Base-by-base conservation (phyloP, 371 early-diverging fungal genomes). In the Haplosporangium sp. region DNA sequence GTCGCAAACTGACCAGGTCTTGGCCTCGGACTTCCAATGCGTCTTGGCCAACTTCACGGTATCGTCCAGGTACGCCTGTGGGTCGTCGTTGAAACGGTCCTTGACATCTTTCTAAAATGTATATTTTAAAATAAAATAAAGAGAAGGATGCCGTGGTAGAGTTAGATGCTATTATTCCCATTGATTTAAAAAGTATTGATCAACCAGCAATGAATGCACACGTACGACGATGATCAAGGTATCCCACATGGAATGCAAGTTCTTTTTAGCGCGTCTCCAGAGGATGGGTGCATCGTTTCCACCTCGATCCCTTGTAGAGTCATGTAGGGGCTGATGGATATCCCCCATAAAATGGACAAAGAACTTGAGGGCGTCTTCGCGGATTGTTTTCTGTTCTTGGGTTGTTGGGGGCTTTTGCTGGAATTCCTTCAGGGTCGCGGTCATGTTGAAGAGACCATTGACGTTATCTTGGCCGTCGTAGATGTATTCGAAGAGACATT, bases 271-370 rank as follows among this genome's bases (percentile, higher is more conserved):
- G 47, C 51, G 65, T 11, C 79, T 80, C 76, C 74, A 83, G 60
- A 18, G 66, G 64, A 74, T 74, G 18, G 50, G 59, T 14, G 60
- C 64, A 59, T 73, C 62, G 40, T 86, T 86, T 9, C 83, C 84
- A 54, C 73, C 86, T 7, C 60, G 69, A 36, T 71, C 72, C 5
- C 38, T 56, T 13, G 77, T 80, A 20, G 83, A 85, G 65, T 80
- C 80, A 67, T 90, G 90, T 48, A 90, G 79, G 14, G 90, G 90
- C 77, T 90, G 89, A 36, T 84, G 77, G 38, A 88, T 75, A 63
- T 90, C 90, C 8, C 90, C 90, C 50, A 88, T 21, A 57, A 86
- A 89, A 75, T 89, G 88, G 36, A 81, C 59, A 52, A 88, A 62
- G 68, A 87, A 87, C 69, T 66, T 81, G 45, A 87, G 60, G 20